Base-by-base conservation (phyloP, 352 stramenopile genomes). In the Pythium phragmiticola region DNA sequence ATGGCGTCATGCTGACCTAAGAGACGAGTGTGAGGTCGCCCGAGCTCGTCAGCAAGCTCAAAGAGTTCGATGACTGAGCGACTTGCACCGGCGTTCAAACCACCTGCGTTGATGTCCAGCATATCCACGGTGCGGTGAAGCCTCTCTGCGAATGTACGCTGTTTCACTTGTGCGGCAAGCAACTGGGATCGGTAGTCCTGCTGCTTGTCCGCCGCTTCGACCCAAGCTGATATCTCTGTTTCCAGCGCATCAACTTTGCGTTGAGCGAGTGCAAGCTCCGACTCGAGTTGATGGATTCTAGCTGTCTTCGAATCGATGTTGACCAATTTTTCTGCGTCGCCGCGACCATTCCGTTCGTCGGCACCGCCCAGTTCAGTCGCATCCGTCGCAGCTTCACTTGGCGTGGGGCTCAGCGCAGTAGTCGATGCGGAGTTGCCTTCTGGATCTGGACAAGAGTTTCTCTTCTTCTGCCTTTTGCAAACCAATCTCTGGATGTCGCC, bases 141-240 rank as follows among this genome's bases (percentile, higher is more conserved):
- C 19, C 47, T 60, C n/a, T 45, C 26, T 17, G 46, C 61, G 4
- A 57, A 23, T 0, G 46, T 43, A 34, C 53, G 53, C 4, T 45
- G 46, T 26, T 50, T 37, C 16, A 57, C 52, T 7, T 53, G 61
- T 2, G 34, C 33, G 1, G 14, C 53, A n/a, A 51, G 61, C 7
- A 57, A 55, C 4, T 57, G 30, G 2, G 52, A 33, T 14, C 61
- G 61, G 13, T 42, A 58, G 46, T 63, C 46, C 16, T 53, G 16
- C 39, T 68, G 61, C 43, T 51, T 45, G 0, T 23, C 53, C 0
- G 61, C 45, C 7, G 61, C 53, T 34, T 60, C 19, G 33, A 52
- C 51, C 61, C 52, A 68, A 23, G n/a, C 19, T 3, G 19, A 9
- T 21, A 46, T 68, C 37, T 68, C 61, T 16, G 52, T 37, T 30